phyloP scores from a whole-genome alignment of 2,329 filamentous ascomycete species.

The Ilyonectria robusta region DNA sequence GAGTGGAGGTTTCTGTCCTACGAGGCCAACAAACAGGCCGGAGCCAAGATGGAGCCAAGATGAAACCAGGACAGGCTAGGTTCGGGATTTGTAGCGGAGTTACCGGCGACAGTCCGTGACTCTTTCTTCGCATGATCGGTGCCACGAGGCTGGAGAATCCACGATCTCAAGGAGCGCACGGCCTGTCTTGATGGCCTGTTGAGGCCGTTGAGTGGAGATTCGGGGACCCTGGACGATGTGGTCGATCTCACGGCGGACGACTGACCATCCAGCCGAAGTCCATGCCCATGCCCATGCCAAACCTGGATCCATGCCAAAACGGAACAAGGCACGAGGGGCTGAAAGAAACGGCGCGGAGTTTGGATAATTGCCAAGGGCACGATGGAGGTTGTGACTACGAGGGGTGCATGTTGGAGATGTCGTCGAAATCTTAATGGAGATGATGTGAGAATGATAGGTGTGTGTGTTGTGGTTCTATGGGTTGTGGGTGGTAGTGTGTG shows the following conservation, averaged over 20 bases:
- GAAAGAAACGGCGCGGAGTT: constrained; percentile 1
- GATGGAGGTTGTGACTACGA: background rate
- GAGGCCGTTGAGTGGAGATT: constrained; percentile 12
- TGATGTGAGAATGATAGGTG: constrained; percentile 8
- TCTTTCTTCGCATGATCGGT: constrained; percentile 15
- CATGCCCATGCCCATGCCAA: constrained; percentile 31
- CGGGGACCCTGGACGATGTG: constrained; percentile 10
- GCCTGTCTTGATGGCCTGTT: constrained; percentile 9
- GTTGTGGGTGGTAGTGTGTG: constrained; percentile 26
- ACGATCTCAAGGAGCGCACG: constrained; percentile 16
- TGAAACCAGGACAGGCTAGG: constrained; percentile 20
- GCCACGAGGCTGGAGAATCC: constrained; percentile 29
- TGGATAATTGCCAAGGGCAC: background rate
- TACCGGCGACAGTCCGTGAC: constrained; percentile 18
- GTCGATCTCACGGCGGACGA: constrained; percentile 28
- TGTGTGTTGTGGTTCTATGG: constrained; percentile 34
- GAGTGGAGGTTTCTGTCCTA: constrained; percentile 21
- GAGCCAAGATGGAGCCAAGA: background rate
- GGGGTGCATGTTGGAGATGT: constrained; percentile 6
- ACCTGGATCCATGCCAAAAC: constrained; percentile 5
- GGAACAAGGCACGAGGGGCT: background rate
- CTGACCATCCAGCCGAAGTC: constrained; percentile 28
- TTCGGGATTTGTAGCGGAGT: constrained; percentile 25
- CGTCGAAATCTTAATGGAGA: constrained; percentile 4
- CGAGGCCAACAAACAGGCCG: constrained; percentile 8